Conservation (phyloP, 352 stramenopile species). For the Phytopythium oedochilum region DNA sequence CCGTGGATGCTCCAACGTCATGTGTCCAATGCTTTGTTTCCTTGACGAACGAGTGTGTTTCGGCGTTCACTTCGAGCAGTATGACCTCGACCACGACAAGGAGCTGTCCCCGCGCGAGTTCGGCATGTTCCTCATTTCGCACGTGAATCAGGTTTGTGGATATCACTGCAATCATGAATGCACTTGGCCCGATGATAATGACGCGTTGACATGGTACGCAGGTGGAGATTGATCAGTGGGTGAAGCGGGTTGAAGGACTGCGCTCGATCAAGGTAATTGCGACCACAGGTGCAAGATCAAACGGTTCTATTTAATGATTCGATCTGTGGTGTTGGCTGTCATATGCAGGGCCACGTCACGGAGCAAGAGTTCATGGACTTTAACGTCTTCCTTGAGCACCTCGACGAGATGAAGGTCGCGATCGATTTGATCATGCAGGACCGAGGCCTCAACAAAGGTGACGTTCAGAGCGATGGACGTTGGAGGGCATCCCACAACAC, state of each 20-base stretch:
- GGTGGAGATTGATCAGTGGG: conserved; percentile 76
- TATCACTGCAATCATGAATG: too few species aligned
- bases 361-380: conserved; percentile 87
- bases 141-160: conserved; percentile 68
- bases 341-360: conserved; percentile 50
- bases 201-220: too few species aligned
- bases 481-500: background rate
- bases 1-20: background rate
- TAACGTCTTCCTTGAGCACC: conserved; percentile 70
- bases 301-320: background rate
- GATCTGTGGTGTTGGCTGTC: background rate
- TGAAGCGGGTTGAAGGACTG: conserved; percentile 73
- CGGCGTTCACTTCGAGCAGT: conserved; percentile 85
- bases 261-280: conserved; percentile 39
- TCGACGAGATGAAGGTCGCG: conserved; percentile 83
- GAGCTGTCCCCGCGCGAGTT: conserved; percentile 80
- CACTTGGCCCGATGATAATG: too few species aligned
- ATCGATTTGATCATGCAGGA: conserved; percentile 82
- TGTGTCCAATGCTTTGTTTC: conserved; percentile 9
- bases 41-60: conserved; percentile 62
- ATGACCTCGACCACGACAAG: conserved; percentile 80
- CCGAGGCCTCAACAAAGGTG: conserved; percentile 83
- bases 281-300: background rate
- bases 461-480: conserved; percentile 1
- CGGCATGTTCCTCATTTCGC: conserved; percentile 83